Conservation (phyloP, 176 grass and related monocot genomes). For the Oryza glaberrima region DNA sequence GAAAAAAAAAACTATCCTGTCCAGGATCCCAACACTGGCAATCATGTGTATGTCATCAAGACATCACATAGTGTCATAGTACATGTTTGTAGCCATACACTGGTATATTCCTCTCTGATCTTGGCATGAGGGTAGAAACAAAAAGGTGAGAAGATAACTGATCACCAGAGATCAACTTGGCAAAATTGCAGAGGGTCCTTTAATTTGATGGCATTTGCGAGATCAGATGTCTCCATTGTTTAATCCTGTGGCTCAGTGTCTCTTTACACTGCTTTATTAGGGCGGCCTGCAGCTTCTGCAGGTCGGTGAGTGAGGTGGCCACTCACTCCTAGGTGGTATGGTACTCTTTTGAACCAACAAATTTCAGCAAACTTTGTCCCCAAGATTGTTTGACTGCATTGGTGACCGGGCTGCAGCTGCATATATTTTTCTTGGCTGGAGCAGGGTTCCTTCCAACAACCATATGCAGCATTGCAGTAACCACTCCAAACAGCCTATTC, state of each 20-base stretch:
- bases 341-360: conserved; percentile 38
- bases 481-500: background rate
- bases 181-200: background rate
- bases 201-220: conserved; percentile 3
- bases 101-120: background rate
- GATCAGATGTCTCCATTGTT: conserved; percentile 20
- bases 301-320: conserved; percentile 28
- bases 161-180: background rate
- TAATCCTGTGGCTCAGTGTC: conserved; percentile 26
- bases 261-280: conserved; percentile 24
- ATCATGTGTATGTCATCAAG: background rate
- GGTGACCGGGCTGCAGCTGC: conserved; percentile 11
- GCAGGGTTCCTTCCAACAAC: background rate
- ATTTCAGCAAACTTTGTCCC: conserved; percentile 46
- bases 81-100: background rate
- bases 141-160: background rate
- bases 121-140: conserved; percentile 1
- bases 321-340: conserved; percentile 35
- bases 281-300: background rate
- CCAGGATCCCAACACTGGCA: background rate
- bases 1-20: background rate
- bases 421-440: conserved; percentile 8
- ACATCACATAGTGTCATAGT: background rate
- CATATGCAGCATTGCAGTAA: background rate
- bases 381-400: conserved; percentile 35